A percentile compares a stretch with the other conserved stretches of the same genome.
These are phyloP conservation scores for Hymenoscyphus albidus DNA, from an alignment of 2,329 filamentous ascomycete species.

Conservation along the genomic window DNA sequence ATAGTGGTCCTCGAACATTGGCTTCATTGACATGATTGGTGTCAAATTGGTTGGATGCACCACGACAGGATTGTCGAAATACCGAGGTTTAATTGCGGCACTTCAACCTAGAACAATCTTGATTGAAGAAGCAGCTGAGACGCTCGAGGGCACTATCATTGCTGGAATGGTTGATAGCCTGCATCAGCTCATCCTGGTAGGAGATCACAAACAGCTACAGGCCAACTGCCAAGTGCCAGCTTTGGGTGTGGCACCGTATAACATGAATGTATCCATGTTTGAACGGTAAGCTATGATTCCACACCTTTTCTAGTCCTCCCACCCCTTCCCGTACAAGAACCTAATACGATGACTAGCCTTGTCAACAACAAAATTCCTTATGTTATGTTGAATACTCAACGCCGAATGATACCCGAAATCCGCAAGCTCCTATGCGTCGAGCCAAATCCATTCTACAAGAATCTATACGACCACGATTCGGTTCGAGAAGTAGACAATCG, in stretches of 20 bases:
- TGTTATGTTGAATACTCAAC: slow-evolving; percentile 55
- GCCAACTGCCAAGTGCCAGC: slow-evolving; percentile 54
- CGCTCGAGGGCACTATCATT: slow-evolving; percentile 50
- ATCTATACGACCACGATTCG: slow-evolving; percentile 54
- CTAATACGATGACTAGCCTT: neutral
- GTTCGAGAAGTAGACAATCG: slow-evolving; percentile 50
- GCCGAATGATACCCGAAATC: slow-evolving; percentile 68
- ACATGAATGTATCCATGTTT: slow-evolving; percentile 63
- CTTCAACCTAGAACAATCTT: slow-evolving; percentile 58
- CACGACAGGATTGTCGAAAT: slow-evolving; percentile 67
- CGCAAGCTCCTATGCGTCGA: slow-evolving; percentile 48
- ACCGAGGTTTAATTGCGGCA: slow-evolving; percentile 57
- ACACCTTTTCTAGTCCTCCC: no score
- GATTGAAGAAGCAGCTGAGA: slow-evolving; percentile 68
- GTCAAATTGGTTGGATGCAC: slow-evolving; percentile 44
- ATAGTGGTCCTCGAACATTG: slow-evolving; percentile 26
- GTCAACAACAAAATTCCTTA: slow-evolving; percentile 53
- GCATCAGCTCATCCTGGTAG: slow-evolving; percentile 63
- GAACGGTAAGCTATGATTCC: slow-evolving; percentile 48
- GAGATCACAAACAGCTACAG: slow-evolving; percentile 66
- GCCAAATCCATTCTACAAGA: slow-evolving; percentile 53
- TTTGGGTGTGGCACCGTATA: slow-evolving; percentile 53
- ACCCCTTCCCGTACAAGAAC: neutral
- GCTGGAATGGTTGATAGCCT: slow-evolving; percentile 58
- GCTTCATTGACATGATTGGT: slow-evolving; percentile 59